Evolutionary conservation across 139 green algal species (phyloP).

Genomic region (Coelastrella sp.): DNA sequence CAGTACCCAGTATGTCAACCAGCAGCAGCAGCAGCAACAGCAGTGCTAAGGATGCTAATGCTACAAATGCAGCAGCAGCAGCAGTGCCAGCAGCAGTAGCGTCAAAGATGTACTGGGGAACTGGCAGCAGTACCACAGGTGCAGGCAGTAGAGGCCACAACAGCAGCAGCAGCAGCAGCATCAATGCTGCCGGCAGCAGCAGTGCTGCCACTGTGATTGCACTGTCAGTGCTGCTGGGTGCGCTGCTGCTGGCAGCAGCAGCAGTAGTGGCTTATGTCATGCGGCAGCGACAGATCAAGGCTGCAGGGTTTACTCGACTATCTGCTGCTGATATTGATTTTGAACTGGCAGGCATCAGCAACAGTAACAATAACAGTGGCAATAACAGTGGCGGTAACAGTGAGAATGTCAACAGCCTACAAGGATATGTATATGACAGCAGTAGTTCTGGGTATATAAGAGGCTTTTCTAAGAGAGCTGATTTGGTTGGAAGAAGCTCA

Average conservation of each 20-base stretch:
- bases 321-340: conserved; percentile 21
- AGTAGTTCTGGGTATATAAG: neutral
- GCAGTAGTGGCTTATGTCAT: neutral
- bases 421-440: neutral
- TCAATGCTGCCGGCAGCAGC: too few relatives aligned
- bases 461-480: neutral
- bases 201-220: neutral
- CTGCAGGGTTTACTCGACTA: conserved; percentile 19
- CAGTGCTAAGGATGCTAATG: neutral
- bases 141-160: too few relatives aligned
- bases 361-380: neutral
- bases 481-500: neutral
- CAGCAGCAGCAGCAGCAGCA: conserved; percentile 4
- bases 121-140: neutral
- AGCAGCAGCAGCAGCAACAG: conserved; percentile 7
- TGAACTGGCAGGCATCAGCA: conserved; percentile 12
- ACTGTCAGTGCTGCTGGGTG: neutral
- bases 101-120: neutral
- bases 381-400: neutral
- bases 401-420: too few relatives aligned
- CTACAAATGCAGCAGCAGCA: neutral
- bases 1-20: neutral
- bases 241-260: conserved; percentile 6
- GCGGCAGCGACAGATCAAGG: conserved; percentile 23
- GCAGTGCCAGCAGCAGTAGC: neutral